A percentile compares a stretch with the other conserved stretches of the same genome.
Evolutionary conservation across 495 filamentous ascomycete species (phyloP).

Genomic region (Xylaria flabelliformis): DNA sequence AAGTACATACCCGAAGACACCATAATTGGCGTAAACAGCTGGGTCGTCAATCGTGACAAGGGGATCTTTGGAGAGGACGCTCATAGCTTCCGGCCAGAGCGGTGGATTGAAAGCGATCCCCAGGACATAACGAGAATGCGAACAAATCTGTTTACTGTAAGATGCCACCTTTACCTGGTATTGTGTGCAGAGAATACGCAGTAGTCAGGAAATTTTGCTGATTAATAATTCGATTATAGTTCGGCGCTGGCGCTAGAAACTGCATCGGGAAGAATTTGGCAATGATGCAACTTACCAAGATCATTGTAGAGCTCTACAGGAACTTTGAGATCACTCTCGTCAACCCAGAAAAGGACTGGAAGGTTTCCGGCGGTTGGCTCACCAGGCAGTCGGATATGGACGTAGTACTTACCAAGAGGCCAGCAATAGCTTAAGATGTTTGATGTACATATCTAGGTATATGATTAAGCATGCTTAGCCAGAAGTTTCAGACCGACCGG

Average conservation of each 20-base stretch:
- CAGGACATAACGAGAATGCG: slow-evolving; percentile 21
- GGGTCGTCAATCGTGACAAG: too few species aligned
- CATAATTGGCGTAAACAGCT: too few species aligned
- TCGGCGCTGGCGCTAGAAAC: slow-evolving; percentile 52
- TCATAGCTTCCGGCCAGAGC: too few species aligned
- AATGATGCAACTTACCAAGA: slow-evolving; percentile 54
- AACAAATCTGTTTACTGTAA: slow-evolving; percentile 15
- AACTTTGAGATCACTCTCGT: slow-evolving; percentile 7
- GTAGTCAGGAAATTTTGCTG: background rate
- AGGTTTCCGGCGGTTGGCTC: slow-evolving; percentile 21
- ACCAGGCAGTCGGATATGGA: slow-evolving; percentile 19
- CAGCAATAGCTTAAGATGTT: background rate
- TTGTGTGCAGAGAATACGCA: too few species aligned
- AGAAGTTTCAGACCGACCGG: too few species aligned
- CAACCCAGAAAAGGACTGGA: slow-evolving; percentile 10
- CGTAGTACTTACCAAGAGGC: background rate
- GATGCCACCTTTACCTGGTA: background rate
- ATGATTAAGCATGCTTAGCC: too few species aligned
- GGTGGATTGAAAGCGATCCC: slow-evolving; percentile 57
- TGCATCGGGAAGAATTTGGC: slow-evolving; percentile 59
- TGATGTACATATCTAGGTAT: too few species aligned
- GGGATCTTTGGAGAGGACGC: too few species aligned
- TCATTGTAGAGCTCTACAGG: slow-evolving; percentile 33
- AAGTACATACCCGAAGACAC: too few species aligned
- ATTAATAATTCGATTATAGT: slow-evolving; percentile 37